Base-by-base conservation (phyloP, 2,329 filamentous ascomycete genomes). In the Hypomyces rosellus region DNA sequence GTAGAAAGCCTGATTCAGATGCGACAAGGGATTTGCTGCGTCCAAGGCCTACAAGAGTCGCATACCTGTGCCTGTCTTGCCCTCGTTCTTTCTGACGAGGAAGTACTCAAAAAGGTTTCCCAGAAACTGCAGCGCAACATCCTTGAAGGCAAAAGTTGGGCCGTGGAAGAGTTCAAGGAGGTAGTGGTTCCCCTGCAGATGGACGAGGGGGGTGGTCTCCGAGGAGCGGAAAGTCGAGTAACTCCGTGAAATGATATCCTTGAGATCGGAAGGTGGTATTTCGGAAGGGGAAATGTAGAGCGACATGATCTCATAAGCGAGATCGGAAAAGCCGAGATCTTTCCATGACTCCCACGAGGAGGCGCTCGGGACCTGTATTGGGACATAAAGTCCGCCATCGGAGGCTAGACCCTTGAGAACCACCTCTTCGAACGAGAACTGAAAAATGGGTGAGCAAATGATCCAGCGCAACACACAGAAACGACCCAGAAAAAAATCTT, bases 61-160 rank as follows among this genome's bases (percentile, higher is more conserved):
- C 66, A 62, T 69, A 71, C 75, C 74, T 60, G 67, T 68, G 8
- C 83, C 82, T 25, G 75, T 73, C 73, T 87, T 89, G 57, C 80
- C 81, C 64, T 80, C 63, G 59, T 93, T 93, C 67, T 81, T 82
- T 58, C 88, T 75, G 5, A 85, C 78, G 12, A 93, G 75, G 67
- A 93, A 92, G 68, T 92, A 93, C 69, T 95, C 88, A 58, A 95
- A 97, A 2, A 99, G 75, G 63, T 99, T 97, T n/a, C 93, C 93
- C 2, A 99, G 74, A 64, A 96, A 93, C 61, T 97, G 92, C 55
- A 97, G 75, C 14, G 91, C 91, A 46, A 61, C 64, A 69, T 97
- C 92, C 72, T 97, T 96, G 76, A 97, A 97, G 2, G 92, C 87
- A 66, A 90, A 96, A 1, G 86, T 97, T 5, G 91, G 93, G 1